phyloP scores from a whole-genome alignment of 768 basidiomycete species.

The Pulveroboletus sp. region DNA sequence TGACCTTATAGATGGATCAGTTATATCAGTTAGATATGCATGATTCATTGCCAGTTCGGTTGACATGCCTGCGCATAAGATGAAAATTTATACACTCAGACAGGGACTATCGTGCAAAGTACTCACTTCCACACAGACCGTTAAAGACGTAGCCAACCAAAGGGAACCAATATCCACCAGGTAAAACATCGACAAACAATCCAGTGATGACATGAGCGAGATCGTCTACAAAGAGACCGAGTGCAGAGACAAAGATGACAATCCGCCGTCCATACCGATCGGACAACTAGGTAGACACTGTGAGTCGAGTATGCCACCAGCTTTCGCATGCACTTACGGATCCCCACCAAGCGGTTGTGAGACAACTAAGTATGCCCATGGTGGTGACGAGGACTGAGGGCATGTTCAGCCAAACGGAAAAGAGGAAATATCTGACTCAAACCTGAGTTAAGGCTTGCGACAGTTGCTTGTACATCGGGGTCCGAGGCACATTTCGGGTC shows the following conservation, averaged over 20 bases:
- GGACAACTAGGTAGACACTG: constrained; percentile 47
- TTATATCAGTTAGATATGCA: constrained; percentile 69
- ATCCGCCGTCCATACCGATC: constrained; percentile 71
- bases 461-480: constrained; percentile 68
- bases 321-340: constrained; percentile 45
- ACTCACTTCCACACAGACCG: constrained; percentile 67
- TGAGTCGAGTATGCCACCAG: not conserved
- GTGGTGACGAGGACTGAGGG: constrained; percentile 53
- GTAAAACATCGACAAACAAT: constrained; percentile 52
- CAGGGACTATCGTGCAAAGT: not conserved
- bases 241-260: constrained; percentile 55
- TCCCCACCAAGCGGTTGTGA: constrained; percentile 87
- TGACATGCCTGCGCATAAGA: constrained; percentile 40
- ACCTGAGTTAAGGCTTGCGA: constrained; percentile 63
- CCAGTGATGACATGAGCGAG: constrained; percentile 63
- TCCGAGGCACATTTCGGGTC: constrained; percentile 52
- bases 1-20: constrained; percentile 51
- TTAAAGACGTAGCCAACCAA: constrained; percentile 61
- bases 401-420: constrained; percentile 1
- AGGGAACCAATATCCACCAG: constrained; percentile 81
- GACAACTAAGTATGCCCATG: constrained; percentile 68
- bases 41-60: constrained; percentile 49
- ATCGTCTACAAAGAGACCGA: constrained; percentile 61
- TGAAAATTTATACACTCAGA: not conserved
- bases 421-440: constrained; percentile 14